Base-by-base conservation (phyloP, 805 yeast genomes). In the Lipomyces starkeyi region DNA sequence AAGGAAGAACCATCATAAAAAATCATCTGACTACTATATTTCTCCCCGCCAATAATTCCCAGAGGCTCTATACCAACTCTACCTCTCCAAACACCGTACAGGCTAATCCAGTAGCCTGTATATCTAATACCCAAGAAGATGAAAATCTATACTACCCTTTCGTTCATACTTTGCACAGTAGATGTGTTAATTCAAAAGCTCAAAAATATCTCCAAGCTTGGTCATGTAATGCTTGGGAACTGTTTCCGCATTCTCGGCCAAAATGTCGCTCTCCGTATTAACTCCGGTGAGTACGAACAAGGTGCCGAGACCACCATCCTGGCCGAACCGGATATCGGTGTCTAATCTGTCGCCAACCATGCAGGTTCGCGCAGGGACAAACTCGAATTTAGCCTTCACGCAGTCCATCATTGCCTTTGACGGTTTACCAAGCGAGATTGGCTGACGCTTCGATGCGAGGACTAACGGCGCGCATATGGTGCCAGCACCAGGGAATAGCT, bases 271-370 rank as follows among this genome's bases (percentile, higher is more conserved):
- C 73, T 90, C 93, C 0, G 88, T 87, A 76, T 93, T 97, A 69
- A 95, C 93, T 57, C 99, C 99, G 1, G 96, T 90, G 64, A 95
- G 84, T 2, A 95, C 99, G 73, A 95, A 82, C 66, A 95, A 79
- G 1, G 98, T 93, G 64, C 89, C 93, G 57, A 95, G 83, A 0
- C 95, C 95, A 63, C 97, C 97, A 67, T 88, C 88, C 65, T 86
- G 83, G 57, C 98, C 99, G 78, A 95, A 95, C 76, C 85, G 86
- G 88, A 95, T 94, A 75, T 95, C 99, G 0, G 99, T 95, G 78
- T 95, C 94, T 67, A 95, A 82, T 72, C 99, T 84, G 77, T 95
- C 99, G 25, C 99, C 99, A 66, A 95, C 86, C 98, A 95, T 95
- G 72, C 94, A 84, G 13, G 97, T 88, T 66, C 86, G 83, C 37